Conservation (phyloP, 805 yeast species). For the Cyberlindnera saturnus region DNA sequence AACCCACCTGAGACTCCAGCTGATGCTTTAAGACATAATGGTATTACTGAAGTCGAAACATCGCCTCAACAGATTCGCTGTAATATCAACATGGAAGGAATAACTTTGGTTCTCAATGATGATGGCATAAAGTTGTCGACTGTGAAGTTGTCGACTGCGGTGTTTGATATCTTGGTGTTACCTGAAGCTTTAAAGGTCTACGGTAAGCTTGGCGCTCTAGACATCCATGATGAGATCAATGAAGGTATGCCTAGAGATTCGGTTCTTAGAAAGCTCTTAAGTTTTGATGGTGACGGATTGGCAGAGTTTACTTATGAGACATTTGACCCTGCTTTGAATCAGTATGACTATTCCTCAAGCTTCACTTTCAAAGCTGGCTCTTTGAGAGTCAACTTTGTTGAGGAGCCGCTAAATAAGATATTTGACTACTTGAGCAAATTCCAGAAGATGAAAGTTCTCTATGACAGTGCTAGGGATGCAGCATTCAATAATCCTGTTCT, state of each 20-base stretch:
- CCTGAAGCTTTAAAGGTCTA: constrained; percentile 74
- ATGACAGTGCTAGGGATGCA: constrained; percentile 82
- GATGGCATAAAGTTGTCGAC: constrained; percentile 81
- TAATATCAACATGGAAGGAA: constrained; percentile 61
- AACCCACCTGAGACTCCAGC: constrained; percentile 63
- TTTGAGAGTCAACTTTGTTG: constrained; percentile 69
- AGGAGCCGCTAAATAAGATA: constrained; percentile 68
- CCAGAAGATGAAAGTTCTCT: constrained; percentile 80
- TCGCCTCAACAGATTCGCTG: constrained; percentile 76
- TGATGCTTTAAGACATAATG: constrained; percentile 64
- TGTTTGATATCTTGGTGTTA: constrained; percentile 53
- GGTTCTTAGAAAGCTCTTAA: constrained; percentile 55
- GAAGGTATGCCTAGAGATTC: constrained; percentile 57
- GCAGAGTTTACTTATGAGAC: constrained; percentile 86
- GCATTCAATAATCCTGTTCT: constrained; percentile 78
- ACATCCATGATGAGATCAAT: constrained; percentile 69
- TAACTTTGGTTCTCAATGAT: constrained; percentile 72
- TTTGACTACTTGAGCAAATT: constrained; percentile 65
- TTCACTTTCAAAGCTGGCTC: constrained; percentile 71
- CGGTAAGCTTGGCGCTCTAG: constrained; percentile 72
- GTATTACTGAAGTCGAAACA: constrained; percentile 44
- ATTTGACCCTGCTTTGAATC: constrained; percentile 48
- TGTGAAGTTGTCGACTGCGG: constrained; percentile 66
- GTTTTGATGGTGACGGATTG: constrained; percentile 74
- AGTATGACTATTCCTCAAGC: constrained; percentile 44